phyloP scores from a whole-genome alignment of 306 rosid species.

The Hylodesmum podocarpum region DNA sequence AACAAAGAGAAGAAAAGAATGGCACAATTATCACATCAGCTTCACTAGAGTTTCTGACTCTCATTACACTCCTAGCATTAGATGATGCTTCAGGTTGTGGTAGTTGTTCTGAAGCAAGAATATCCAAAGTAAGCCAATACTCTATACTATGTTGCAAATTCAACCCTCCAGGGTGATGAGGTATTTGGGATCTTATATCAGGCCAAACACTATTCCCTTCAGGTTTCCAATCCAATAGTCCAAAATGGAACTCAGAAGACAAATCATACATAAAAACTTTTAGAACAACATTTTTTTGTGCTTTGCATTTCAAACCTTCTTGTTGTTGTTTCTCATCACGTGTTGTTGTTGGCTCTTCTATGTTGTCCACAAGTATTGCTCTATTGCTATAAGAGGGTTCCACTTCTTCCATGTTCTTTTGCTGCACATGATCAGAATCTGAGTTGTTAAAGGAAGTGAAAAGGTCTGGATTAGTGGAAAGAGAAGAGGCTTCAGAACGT shows the following conservation, averaged over 20 bases:
- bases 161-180: slow-evolving; percentile 75
- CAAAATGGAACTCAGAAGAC: slow-evolving; percentile 67
- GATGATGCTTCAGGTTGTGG: slow-evolving; percentile 30
- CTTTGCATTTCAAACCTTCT: slow-evolving; percentile 20
- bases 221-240: slow-evolving; percentile 62
- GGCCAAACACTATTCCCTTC: slow-evolving; percentile 60
- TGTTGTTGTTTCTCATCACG: not conserved
- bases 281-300: slow-evolving; percentile 24
- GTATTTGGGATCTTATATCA: slow-evolving; percentile 47
- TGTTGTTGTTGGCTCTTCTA: not conserved
- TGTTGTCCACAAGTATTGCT: slow-evolving; percentile 42
- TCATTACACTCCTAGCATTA: slow-evolving; percentile 36
- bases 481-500: slow-evolving; percentile 29
- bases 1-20: slow-evolving; percentile 75
- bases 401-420: slow-evolving; percentile 3
- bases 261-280: slow-evolving; percentile 79
- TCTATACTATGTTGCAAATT: slow-evolving; percentile 84
- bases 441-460: slow-evolving; percentile 25
- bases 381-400: slow-evolving; percentile 41
- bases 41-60: slow-evolving; percentile 67
- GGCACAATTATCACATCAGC: slow-evolving; percentile 77
- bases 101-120: slow-evolving; percentile 64
- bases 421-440: not conserved
- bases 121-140: slow-evolving; percentile 78
- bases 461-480: slow-evolving; percentile 29